Evolutionary conservation across 2,329 filamentous ascomycete genomes (phyloP).

Genomic region (Colletotrichum destructivum): DNA sequence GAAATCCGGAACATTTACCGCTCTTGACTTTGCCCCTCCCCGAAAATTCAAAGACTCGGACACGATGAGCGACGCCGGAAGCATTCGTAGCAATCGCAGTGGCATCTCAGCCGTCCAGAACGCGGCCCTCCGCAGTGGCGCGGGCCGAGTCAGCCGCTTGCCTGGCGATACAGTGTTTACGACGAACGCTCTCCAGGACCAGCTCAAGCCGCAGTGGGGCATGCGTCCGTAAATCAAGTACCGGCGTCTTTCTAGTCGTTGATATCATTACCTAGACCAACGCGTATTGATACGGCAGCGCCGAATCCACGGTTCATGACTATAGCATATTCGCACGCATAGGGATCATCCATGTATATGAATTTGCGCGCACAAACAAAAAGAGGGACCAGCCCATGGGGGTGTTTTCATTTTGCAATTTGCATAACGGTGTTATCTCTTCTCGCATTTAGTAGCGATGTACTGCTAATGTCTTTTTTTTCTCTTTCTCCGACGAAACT

Average conservation of each 20-base stretch:
- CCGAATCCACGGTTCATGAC: slow-evolving; percentile 40
- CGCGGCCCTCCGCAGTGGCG: slow-evolving; percentile 83
- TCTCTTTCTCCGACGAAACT: slow-evolving; percentile 12
- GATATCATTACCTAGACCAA: slow-evolving; percentile 39
- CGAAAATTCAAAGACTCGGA: slow-evolving; percentile 78
- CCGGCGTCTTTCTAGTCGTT: slow-evolving; percentile 35
- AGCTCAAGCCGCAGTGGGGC: slow-evolving; percentile 73
- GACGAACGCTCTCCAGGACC: slow-evolving; percentile 74
- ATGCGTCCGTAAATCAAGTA: slow-evolving; percentile 60
- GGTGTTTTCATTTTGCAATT: slow-evolving; percentile 12
- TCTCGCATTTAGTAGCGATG: slow-evolving; percentile 42
- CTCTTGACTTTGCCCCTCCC: slow-evolving; percentile 85
- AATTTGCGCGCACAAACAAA: slow-evolving; percentile 25
- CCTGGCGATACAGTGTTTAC: slow-evolving; percentile 88
- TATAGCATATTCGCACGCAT: slow-evolving; percentile 35
- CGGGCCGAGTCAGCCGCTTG: slow-evolving; percentile 88
- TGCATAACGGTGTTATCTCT: slow-evolving; percentile 38
- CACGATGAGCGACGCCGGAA: slow-evolving; percentile 75
- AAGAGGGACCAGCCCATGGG: slow-evolving; percentile 3
- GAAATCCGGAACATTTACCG: slow-evolving; percentile 84
- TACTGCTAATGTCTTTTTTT: slow-evolving; percentile 43
- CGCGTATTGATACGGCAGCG: slow-evolving; percentile 41
- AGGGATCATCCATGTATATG: slow-evolving; percentile 38
- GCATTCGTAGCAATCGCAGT: slow-evolving; percentile 78
- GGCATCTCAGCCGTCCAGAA: slow-evolving; percentile 81